These are phyloP conservation scores for Durio zibethinus DNA, from an alignment of 345 rosid genomes.

Conservation along the genomic window DNA sequence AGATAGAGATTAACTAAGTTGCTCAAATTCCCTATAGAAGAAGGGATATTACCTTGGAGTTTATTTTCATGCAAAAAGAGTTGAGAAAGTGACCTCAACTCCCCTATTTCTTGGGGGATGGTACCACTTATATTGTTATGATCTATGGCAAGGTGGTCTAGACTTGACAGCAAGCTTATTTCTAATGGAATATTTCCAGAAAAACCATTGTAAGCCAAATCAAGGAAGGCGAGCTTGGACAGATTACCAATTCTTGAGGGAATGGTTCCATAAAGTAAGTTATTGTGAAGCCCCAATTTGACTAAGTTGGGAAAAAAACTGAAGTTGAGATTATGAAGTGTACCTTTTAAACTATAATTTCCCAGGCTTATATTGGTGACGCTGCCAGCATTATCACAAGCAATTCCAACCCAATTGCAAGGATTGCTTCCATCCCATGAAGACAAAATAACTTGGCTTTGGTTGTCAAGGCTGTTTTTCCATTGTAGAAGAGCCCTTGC, in stretches of 20 bases:
- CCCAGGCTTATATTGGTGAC: constrained; percentile 10
- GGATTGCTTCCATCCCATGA: constrained; percentile 14
- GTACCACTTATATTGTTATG: neutral
- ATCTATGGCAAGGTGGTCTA: neutral
- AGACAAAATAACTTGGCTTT: neutral
- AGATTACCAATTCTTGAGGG: constrained; percentile 23
- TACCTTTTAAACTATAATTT: neutral
- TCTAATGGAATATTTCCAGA: neutral
- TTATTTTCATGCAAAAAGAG: neutral
- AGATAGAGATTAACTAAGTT: neutral
- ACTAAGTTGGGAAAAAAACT: constrained; percentile 15
- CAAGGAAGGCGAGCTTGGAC: constrained; percentile 14
- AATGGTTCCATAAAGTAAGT: constrained; percentile 23
- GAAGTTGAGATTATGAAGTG: constrained; percentile 17
- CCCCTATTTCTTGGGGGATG: neutral
- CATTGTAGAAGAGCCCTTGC: constrained; percentile 25
- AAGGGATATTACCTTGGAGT: neutral
- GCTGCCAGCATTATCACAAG: constrained; percentile 8
- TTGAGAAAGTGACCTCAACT: neutral
- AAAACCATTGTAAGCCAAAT: neutral
- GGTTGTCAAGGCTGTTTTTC: constrained; percentile 13
- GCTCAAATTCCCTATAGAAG: neutral
- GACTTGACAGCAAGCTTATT: neutral
- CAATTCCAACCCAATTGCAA: constrained; percentile 20
- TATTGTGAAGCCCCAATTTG: neutral